phyloP scores from a whole-genome alignment of 202 grass and related monocot species.

The Hordeum pubiflorum region DNA sequence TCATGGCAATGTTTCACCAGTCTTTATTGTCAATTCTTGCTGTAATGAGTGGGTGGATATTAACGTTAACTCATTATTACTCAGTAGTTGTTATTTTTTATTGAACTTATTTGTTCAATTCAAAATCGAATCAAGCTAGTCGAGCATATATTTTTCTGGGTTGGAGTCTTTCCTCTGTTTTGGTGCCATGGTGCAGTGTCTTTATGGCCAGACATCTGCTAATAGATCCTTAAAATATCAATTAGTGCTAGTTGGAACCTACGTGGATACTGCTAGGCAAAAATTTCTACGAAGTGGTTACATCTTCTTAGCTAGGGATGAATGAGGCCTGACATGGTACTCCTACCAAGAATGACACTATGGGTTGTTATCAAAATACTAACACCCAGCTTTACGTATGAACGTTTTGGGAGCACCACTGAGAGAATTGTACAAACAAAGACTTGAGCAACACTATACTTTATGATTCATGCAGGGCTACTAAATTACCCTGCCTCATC shows the following conservation, averaged over 20 bases:
- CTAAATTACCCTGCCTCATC: background rate
- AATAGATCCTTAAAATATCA: background rate
- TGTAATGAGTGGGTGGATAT: background rate
- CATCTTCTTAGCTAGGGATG: no score
- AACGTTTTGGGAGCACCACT: background rate
- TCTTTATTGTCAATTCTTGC: background rate
- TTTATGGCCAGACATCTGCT: background rate
- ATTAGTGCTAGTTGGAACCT: background rate
- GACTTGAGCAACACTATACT: background rate
- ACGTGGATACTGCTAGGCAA: background rate
- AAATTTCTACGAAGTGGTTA: background rate
- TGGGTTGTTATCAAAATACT: background rate
- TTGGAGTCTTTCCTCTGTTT: background rate
- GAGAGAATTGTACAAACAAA: background rate
- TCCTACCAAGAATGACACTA: background rate
- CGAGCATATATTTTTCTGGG: background rate
- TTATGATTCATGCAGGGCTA: background rate
- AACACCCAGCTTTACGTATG: background rate
- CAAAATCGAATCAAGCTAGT: background rate
- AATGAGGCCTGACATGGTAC: background rate
- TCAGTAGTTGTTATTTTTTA: background rate
- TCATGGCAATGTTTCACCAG: background rate
- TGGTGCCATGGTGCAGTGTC: background rate
- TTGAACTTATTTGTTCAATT: background rate
- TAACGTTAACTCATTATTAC: background rate